phyloP scores from a whole-genome alignment of 345 rosid species.

The Populus pruinosa region DNA sequence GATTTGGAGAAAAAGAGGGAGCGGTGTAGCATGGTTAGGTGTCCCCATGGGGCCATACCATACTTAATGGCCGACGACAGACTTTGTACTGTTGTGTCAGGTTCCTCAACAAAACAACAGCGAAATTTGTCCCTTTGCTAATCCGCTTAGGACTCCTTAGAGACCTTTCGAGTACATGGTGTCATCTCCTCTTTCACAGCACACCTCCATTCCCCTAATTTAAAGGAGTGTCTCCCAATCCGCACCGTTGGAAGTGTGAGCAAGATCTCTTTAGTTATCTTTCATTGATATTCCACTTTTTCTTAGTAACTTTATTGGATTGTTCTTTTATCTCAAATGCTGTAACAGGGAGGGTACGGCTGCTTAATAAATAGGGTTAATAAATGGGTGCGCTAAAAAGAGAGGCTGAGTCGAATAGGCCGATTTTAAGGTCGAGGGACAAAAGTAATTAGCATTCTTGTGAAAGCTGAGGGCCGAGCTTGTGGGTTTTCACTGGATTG shows the following conservation, averaged over 20 bases:
- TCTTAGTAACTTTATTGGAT: neutral
- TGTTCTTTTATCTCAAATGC: neutral
- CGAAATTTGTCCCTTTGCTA: slow-evolving; percentile 19
- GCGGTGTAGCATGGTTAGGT: slow-evolving; percentile 21
- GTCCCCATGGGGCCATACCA: slow-evolving; percentile 19
- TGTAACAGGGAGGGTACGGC: neutral
- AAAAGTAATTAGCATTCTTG: neutral
- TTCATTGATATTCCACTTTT: neutral
- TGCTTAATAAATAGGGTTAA: neutral
- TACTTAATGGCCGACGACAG: slow-evolving; percentile 23
- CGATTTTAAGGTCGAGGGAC: neutral
- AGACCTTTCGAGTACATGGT: neutral
- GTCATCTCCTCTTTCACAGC: neutral
- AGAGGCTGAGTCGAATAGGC: too few species aligned
- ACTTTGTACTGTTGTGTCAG: slow-evolving; percentile 7
- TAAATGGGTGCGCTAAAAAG: neutral
- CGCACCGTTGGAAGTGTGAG: neutral
- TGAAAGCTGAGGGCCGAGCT: neutral
- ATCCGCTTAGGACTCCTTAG: neutral
- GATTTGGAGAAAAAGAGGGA: slow-evolving; percentile 5
- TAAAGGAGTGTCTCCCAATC: slow-evolving; percentile 1
- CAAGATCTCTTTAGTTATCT: neutral
- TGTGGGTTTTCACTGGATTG: neutral
- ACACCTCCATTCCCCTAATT: neutral
- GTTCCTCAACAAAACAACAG: slow-evolving; percentile 20